phyloP scores from a whole-genome alignment of 225 moss, liverwort and hornwort species.

The Bryoerythrophyllum caledonicum region DNA sequence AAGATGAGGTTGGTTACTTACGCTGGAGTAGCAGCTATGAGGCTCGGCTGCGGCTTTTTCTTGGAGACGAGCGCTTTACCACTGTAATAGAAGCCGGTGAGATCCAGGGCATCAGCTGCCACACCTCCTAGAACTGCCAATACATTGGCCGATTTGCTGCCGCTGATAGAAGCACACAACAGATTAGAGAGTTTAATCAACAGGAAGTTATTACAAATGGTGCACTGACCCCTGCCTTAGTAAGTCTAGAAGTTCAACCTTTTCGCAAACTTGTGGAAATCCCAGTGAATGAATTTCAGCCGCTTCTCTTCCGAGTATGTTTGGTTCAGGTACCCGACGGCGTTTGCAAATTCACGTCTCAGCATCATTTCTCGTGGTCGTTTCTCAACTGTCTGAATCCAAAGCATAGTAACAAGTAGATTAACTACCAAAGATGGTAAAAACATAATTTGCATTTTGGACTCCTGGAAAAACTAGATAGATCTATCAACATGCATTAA shows the following conservation, averaged over 20 bases:
- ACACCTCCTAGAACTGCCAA: conserved; percentile 90
- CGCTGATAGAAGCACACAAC: conserved; percentile 33
- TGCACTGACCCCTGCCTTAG: background rate
- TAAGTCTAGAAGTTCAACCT: conserved; percentile 43
- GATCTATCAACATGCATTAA: background rate
- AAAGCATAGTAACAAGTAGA: conserved; percentile 11
- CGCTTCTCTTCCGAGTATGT: conserved; percentile 66
- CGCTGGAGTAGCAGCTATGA: conserved; percentile 64
- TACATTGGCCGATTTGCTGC: conserved; percentile 93
- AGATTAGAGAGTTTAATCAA: conserved; percentile 1
- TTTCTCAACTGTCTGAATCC: conserved; percentile 85
- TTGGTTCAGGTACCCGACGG: conserved; percentile 84
- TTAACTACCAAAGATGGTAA: conserved; percentile 5
- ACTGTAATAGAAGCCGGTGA: conserved; percentile 91
- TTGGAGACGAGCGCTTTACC: conserved; percentile 73
- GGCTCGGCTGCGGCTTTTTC: conserved; percentile 51
- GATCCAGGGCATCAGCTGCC: conserved; percentile 79
- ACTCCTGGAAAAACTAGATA: background rate
- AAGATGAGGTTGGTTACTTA: conserved; percentile 25
- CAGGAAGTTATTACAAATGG: background rate
- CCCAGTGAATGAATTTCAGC: conserved; percentile 95
- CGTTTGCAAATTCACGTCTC: conserved; percentile 88
- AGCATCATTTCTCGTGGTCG: conserved; percentile 99
- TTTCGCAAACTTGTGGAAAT: conserved; percentile 98
- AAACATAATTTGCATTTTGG: background rate